Evolutionary conservation across 371 early-diverging fungal genomes (phyloP), one percentile per base, ranked within the genome.

Genomic region (Phascolomyces articulosus): DNA sequence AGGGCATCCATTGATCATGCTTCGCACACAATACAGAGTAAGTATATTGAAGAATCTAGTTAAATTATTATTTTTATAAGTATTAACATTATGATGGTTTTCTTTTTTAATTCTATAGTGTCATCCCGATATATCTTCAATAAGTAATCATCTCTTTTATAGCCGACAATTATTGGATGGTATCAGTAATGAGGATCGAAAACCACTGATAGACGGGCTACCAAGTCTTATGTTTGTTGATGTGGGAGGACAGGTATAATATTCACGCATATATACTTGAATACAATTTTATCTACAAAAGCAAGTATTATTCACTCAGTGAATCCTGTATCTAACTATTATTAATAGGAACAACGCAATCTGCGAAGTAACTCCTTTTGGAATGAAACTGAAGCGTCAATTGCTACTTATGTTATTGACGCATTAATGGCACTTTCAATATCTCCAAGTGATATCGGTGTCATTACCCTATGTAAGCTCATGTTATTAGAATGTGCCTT

Each of bases 1-100:
- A 51, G 75, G 73, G 6, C 59, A 71, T 55, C 57, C 69, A 65
- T 89, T 94, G 2, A 83, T 87, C 41, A 76, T 94, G 69, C 83
- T 97, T 26, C 75, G 87, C 4, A 90, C 91, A 9, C 98, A 97
- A 66, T 98, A 97, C 72, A 85, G 98, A 65, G 88, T 89, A 79
- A 75, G 76, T n/a, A n/a, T n/a, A n/a, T n/a, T n/a, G n/a, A n/a
- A n/a, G n/a, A n/a, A n/a, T n/a, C n/a, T n/a, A n/a, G n/a, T n/a
- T n/a, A n/a, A n/a, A n/a, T 66, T 0, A 44, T 4, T 18, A 44
- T 44, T n/a, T 4, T 44, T n/a, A 41, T 41, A 3, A 41, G 4
- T 41, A 44, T 44, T 44, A 44, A 4, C 4, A 16, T 13, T 44
- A 15, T 44, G 44, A 3, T n/a, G 16, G 8, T 44, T 44, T 1